Evolutionary conservation across 306 rosid genomes (phyloP), one percentile per base, ranked within the genome.

Genomic region (Myrica gale): DNA sequence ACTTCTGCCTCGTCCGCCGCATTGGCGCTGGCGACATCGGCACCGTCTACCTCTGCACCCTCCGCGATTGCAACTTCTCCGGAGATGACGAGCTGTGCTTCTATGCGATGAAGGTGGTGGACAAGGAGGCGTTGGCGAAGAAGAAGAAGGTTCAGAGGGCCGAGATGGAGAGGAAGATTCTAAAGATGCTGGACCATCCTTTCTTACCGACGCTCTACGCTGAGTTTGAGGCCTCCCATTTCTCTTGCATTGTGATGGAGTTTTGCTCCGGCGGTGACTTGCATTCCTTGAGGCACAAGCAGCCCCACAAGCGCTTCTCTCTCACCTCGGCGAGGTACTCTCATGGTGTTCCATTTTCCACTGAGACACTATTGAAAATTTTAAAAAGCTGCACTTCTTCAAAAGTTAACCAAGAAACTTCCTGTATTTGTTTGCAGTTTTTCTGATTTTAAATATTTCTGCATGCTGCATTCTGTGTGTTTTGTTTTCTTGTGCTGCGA

Each of bases 191-290:
- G 17, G 99, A 95, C 44, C 99, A 95, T 19, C 99, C 98, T 0
- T 95, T 95, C 57, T 83, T 95, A 15, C 99, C 99, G 4, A 89
- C 93, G 0, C 93, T 95, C 0, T 90, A 89, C 77, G 97, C 99
- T 0, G 97, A 95, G 87, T 95, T 95, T 53, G 99, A 95, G 47
- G 97, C 97, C 0, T 95, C 99, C 0, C 85, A 92, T 82, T 92
- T 87, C 81, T 92, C 99, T 16, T 95, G 99, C 87, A 85, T 95
- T 85, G 99, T 95, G 19, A 95, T 95, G 97, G 99, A 95, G 93
- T 95, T 80, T 69, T 92, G 99, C 19, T 87, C 93, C 68, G 97
- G 98, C 26, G 99, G 99, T 0, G 99, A 95, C 74, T 77, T 95
- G 76, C 99, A 95, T 81, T 90, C 99, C 3, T 93, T 95, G 57